phyloP scores from a whole-genome alignment of 345 rosid species.

The Hibiscus mutabilis region DNA sequence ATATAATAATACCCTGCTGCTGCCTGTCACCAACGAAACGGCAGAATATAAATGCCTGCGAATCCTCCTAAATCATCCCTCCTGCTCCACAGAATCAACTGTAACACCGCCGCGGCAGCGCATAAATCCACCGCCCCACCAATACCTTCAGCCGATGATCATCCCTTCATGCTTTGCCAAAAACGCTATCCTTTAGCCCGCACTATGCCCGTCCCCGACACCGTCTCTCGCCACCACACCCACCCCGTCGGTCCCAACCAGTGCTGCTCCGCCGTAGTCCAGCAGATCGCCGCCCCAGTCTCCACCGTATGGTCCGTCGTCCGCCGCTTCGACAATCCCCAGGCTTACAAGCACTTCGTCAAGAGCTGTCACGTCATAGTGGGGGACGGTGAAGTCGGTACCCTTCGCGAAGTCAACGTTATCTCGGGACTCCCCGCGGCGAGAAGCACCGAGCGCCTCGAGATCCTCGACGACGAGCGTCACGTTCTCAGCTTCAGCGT shows the following conservation, averaged over 20 bases:
- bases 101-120: neutral
- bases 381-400: slow-evolving; percentile 61
- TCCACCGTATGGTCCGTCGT: slow-evolving; percentile 72
- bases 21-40: neutral
- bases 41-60: slow-evolving; percentile 8
- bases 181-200: slow-evolving; percentile 31
- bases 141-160: neutral
- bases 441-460: slow-evolving; percentile 51
- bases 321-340: slow-evolving; percentile 67
- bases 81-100: slow-evolving; percentile 15
- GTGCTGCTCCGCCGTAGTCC: slow-evolving; percentile 58
- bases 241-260: slow-evolving; percentile 44
- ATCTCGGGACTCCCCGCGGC: slow-evolving; percentile 68
- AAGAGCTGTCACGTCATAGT: slow-evolving; percentile 60
- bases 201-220: slow-evolving; percentile 15
- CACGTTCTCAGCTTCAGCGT: slow-evolving; percentile 62
- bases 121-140: neutral
- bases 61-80: slow-evolving; percentile 9
- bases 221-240: slow-evolving; percentile 39
- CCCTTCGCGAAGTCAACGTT: slow-evolving; percentile 51
- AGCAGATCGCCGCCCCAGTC: slow-evolving; percentile 50
- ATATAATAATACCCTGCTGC: neutral
- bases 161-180: slow-evolving; percentile 24
- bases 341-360: slow-evolving; percentile 63
- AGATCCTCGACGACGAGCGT: slow-evolving; percentile 60